Conservation (phyloP, 2,329 filamentous ascomycete genomes). For the Colletotrichum paranaense region DNA sequence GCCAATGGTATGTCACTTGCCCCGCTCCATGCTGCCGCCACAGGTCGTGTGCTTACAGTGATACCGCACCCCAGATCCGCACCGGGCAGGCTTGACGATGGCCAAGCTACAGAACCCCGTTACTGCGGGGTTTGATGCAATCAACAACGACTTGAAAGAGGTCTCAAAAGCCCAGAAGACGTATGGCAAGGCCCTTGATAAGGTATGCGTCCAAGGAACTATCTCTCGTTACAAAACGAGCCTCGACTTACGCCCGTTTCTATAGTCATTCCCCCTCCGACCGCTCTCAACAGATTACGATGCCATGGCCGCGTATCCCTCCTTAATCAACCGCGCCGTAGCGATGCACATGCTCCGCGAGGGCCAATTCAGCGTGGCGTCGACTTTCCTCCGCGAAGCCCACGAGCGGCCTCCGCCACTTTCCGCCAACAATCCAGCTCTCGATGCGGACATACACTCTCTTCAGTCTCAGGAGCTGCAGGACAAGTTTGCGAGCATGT, state of each 20-base stretch:
- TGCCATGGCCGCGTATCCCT: conserved; percentile 78
- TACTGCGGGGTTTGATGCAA: conserved; percentile 81
- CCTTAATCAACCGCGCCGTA: conserved; percentile 90
- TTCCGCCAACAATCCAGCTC: conserved; percentile 30
- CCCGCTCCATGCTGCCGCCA: conserved; percentile 9
- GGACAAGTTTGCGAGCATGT: conserved; percentile 88
- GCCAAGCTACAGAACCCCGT: conserved; percentile 88
- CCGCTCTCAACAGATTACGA: conserved; percentile 84
- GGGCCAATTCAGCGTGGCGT: conserved; percentile 90
- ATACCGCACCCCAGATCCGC: conserved; percentile 63
- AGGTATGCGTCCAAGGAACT: conserved; percentile 59
- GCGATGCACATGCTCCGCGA: conserved; percentile 94
- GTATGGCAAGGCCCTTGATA: conserved; percentile 87
- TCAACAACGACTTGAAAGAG: conserved; percentile 85
- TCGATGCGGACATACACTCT: conserved; percentile 60
- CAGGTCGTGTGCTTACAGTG: conserved; percentile 29
- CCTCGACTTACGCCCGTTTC: conserved; percentile 37
- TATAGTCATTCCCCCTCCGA: conserved; percentile 55
- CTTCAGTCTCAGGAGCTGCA: conserved; percentile 78
- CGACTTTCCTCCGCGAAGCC: conserved; percentile 83
- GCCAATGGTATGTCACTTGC: conserved; percentile 67
- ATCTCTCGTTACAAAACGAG: background rate
- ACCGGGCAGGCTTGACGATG: conserved; percentile 78
- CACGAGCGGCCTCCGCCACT: conserved; percentile 49
- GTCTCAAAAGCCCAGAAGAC: conserved; percentile 85